phyloP scores from a whole-genome alignment of 1,139 yeast species.

The Pneumocystis sp. region DNA sequence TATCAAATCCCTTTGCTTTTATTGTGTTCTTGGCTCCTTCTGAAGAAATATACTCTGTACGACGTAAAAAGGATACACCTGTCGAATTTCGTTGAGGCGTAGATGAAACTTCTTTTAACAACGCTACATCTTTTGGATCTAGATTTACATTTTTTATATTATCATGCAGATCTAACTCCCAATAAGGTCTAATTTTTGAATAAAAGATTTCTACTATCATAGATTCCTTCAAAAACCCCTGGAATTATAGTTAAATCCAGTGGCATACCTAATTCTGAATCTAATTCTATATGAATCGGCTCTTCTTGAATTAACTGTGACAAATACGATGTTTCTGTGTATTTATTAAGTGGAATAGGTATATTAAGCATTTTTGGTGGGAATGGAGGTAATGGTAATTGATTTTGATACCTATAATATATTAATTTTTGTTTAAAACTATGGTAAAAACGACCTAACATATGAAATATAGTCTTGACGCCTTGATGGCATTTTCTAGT shows the following conservation, averaged over 20 bases:
- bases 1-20: constrained; percentile 19
- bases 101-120: constrained; percentile 47
- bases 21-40: constrained; percentile 20
- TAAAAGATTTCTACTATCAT: constrained; percentile 28
- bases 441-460: not conserved
- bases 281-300: constrained; percentile 48
- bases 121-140: constrained; percentile 61
- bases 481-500: not conserved
- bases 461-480: not conserved
- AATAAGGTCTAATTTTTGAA: constrained; percentile 3
- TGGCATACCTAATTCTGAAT: constrained; percentile 69
- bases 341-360: constrained; percentile 30
- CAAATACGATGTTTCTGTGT: constrained; percentile 47
- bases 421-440: not conserved
- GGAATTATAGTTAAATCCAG: constrained; percentile 56
- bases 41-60: constrained; percentile 75
- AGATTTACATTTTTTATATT: constrained; percentile 23
- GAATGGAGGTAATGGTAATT: constrained; percentile 83
- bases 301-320: constrained; percentile 65
- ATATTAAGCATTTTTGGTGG: constrained; percentile 69
- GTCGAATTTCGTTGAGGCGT: constrained; percentile 28
- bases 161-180: constrained; percentile 13
- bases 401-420: constrained; percentile 32
- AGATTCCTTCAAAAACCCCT: constrained; percentile 54
- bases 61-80: constrained; percentile 65